Evolutionary conservation across 2,329 filamentous ascomycete species (phyloP).

Genomic region (Cryphonectria naterciae): DNA sequence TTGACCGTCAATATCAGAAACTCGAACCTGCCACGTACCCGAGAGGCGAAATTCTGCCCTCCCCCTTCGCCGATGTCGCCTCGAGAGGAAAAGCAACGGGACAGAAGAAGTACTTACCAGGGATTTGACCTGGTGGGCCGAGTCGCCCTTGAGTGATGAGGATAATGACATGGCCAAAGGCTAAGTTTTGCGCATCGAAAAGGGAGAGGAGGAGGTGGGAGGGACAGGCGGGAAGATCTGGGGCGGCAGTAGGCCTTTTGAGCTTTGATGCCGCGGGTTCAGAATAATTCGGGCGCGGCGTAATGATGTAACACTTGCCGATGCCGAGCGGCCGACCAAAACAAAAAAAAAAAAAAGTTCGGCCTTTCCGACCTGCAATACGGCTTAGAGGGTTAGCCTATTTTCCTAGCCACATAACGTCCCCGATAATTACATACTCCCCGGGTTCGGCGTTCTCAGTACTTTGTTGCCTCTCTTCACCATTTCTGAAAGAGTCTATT

Average conservation of each 20-base stretch:
- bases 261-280: slow-evolving; percentile 15
- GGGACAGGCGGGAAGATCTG: slow-evolving; percentile 7
- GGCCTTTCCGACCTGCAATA: slow-evolving; percentile 21
- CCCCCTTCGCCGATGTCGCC: not conserved
- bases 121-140: slow-evolving; percentile 61
- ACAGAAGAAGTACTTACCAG: slow-evolving; percentile 47
- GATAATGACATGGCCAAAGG: slow-evolving; percentile 32
- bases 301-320: slow-evolving; percentile 30
- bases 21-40: not conserved
- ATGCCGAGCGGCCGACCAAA: slow-evolving; percentile 20
- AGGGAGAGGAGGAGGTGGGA: not conserved
- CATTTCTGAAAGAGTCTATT: not conserved
- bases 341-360: slow-evolving; percentile 21
- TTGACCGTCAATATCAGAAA: slow-evolving; percentile 19
- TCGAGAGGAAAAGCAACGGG: slow-evolving; percentile 28
- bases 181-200: slow-evolving; percentile 23
- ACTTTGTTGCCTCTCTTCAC: too few relatives aligned
- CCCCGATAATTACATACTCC: not conserved
- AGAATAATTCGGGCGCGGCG: slow-evolving; percentile 23
- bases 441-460: too few relatives aligned
- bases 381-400: not conserved
- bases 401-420: not conserved
- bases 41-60: not conserved
- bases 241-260: not conserved
- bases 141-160: slow-evolving; percentile 52